Evolutionary conservation across 2,329 filamentous ascomycete genomes (phyloP).

Genomic region (Aphanocladium album): DNA sequence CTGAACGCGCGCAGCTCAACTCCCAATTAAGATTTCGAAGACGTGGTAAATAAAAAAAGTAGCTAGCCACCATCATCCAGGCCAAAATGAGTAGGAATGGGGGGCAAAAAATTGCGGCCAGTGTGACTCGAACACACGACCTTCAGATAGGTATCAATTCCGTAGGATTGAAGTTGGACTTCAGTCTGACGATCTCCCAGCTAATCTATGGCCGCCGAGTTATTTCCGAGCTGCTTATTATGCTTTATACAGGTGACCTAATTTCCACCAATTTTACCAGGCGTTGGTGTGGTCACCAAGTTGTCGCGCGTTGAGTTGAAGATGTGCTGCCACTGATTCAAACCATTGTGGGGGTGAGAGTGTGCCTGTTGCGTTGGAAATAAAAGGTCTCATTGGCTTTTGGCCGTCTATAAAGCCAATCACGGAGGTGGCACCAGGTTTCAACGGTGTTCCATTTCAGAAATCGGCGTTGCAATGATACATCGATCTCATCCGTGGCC

Average conservation of each 20-base stretch:
- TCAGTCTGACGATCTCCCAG: slow-evolving; percentile 27
- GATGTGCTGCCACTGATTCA: neutral
- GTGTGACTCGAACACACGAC: slow-evolving; percentile 28
- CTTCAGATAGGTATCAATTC: slow-evolving; percentile 23
- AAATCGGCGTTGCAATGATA: too few species aligned
- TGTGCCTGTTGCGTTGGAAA: too few species aligned
- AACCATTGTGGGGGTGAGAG: too few species aligned
- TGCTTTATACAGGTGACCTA: neutral
- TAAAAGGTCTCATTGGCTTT: too few species aligned
- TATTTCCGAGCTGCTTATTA: slow-evolving; percentile 12
- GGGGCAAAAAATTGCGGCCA: slow-evolving; percentile 21
- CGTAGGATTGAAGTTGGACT: slow-evolving; percentile 23
- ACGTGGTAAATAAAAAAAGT: neutral
- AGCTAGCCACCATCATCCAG: too few species aligned
- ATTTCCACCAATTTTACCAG: too few species aligned
- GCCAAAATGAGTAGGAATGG: neutral
- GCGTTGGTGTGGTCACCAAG: neutral
- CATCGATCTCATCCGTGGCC: too few species aligned
- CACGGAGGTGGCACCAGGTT: too few species aligned
- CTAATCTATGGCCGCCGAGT: slow-evolving; percentile 23
- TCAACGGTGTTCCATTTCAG: too few species aligned
- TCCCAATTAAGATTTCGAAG: too few species aligned
- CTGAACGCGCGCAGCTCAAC: too few species aligned
- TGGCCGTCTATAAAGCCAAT: too few species aligned
- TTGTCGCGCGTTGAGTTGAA: neutral